Evolutionary conservation across 805 yeast species (phyloP).

Genomic region (Wickerhamomyces bisporus): DNA sequence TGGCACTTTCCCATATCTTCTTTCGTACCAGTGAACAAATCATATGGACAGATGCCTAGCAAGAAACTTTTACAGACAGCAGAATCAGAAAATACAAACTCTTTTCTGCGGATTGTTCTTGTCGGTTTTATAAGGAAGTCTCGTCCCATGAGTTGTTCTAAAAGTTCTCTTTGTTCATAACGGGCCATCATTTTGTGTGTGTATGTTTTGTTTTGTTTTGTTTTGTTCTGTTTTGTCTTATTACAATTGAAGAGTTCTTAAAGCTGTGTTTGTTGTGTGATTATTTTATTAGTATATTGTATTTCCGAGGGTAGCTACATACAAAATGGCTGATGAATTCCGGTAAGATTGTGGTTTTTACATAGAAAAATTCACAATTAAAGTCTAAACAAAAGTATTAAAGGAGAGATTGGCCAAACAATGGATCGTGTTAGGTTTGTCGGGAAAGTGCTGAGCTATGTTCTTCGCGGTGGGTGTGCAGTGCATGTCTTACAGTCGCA

Average conservation of each 20-base stretch:
- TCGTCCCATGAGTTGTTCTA: slow-evolving; percentile 80
- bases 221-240: too few species aligned
- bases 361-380: background rate
- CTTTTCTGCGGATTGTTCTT: slow-evolving; percentile 32
- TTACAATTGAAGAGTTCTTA: too few species aligned
- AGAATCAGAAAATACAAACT: slow-evolving; percentile 43
- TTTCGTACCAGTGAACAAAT: slow-evolving; percentile 75
- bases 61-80: slow-evolving; percentile 74
- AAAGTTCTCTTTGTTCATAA: slow-evolving; percentile 61
- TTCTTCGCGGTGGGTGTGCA: slow-evolving; percentile 50
- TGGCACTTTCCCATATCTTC: slow-evolving; percentile 81
- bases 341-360: background rate
- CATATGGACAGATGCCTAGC: slow-evolving; percentile 86
- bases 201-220: too few species aligned
- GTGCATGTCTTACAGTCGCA: slow-evolving; percentile 64
- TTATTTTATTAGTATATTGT: background rate
- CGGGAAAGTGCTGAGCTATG: slow-evolving; percentile 21
- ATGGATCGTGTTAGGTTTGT: slow-evolving; percentile 18
- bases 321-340: background rate
- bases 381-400: too few species aligned
- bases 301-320: background rate
- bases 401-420: background rate
- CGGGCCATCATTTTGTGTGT: slow-evolving; percentile 48
- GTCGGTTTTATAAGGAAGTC: slow-evolving; percentile 33
- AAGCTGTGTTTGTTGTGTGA: too few species aligned